Evolutionary conservation across 768 basidiomycete genomes (phyloP).

Genomic region (Psilocybe sp.): DNA sequence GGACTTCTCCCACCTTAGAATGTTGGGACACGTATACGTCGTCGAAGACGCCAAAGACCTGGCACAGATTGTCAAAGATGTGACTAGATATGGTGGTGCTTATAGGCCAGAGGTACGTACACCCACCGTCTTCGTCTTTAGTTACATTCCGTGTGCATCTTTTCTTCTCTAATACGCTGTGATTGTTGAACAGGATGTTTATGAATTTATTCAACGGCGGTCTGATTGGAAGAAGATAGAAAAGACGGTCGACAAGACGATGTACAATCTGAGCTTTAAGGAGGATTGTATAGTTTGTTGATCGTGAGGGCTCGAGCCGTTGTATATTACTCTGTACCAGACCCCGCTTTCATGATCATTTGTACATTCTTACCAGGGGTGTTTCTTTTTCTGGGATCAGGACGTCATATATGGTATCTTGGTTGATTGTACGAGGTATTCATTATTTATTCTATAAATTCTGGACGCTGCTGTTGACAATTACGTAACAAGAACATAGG

Average conservation of each 20-base stretch:
- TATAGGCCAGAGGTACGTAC: slow-evolving; percentile 83
- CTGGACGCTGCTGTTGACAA: too few species aligned
- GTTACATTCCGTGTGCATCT: too few species aligned
- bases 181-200: slow-evolving; percentile 63
- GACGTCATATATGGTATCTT: too few species aligned
- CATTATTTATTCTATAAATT: too few species aligned
- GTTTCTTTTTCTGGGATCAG: too few species aligned
- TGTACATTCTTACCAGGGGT: too few species aligned
- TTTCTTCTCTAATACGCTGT: neutral
- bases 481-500: too few species aligned
- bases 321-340: too few species aligned
- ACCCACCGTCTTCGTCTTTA: too few species aligned
- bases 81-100: slow-evolving; percentile 92
- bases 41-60: slow-evolving; percentile 95
- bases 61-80: slow-evolving; percentile 93
- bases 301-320: slow-evolving; percentile 3
- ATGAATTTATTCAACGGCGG: slow-evolving; percentile 92
- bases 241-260: slow-evolving; percentile 91
- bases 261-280: slow-evolving; percentile 91
- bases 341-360: too few species aligned
- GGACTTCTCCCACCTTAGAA: slow-evolving; percentile 93
- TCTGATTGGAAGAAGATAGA: slow-evolving; percentile 99
- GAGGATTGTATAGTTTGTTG: slow-evolving; percentile 76
- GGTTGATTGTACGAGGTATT: too few species aligned
- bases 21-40: slow-evolving; percentile 96